Conservation (phyloP, 345 rosid genomes). For the Theobroma cacao region DNA sequence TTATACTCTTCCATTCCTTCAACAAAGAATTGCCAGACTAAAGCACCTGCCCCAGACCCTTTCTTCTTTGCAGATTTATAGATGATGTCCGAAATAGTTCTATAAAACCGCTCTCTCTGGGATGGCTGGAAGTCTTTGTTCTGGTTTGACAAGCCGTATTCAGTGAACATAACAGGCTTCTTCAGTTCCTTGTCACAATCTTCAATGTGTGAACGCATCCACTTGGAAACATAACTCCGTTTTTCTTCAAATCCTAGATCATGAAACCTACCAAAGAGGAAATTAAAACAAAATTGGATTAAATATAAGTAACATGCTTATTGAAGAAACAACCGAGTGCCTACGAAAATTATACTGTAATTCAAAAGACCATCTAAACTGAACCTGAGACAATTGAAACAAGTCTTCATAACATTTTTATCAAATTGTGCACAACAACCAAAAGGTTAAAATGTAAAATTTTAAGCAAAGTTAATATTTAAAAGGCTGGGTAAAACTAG, state of each 20-base stretch:
- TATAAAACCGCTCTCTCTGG: slow-evolving; percentile 58
- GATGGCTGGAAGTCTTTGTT: slow-evolving; percentile 63
- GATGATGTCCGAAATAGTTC: slow-evolving; percentile 49
- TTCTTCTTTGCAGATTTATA: slow-evolving; percentile 69
- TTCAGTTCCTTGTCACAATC: slow-evolving; percentile 76
- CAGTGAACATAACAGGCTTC: slow-evolving; percentile 84
- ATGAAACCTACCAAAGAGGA: slow-evolving; percentile 54
- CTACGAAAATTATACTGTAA: not conserved
- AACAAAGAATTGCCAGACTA: slow-evolving; percentile 77
- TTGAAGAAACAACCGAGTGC: not conserved
- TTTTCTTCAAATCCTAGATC: slow-evolving; percentile 63
- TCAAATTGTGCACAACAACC: not conserved
- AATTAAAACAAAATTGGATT: not conserved
- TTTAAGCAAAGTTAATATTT: not conserved
- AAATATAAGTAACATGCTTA: not conserved
- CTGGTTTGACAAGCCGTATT: slow-evolving; percentile 75
- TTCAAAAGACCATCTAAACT: not conserved
- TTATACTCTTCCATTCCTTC: slow-evolving; percentile 83
- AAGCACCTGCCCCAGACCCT: slow-evolving; percentile 79
- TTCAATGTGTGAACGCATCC: slow-evolving; percentile 89
- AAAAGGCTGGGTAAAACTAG: not conserved
- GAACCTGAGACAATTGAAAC: not conserved
- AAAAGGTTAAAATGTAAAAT: not conserved
- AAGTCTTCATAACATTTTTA: not conserved
- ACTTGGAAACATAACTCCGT: slow-evolving; percentile 58